Evolutionary conservation across 1,139 yeast genomes (phyloP).

Genomic region (Lodderomyces elongisporus): DNA sequence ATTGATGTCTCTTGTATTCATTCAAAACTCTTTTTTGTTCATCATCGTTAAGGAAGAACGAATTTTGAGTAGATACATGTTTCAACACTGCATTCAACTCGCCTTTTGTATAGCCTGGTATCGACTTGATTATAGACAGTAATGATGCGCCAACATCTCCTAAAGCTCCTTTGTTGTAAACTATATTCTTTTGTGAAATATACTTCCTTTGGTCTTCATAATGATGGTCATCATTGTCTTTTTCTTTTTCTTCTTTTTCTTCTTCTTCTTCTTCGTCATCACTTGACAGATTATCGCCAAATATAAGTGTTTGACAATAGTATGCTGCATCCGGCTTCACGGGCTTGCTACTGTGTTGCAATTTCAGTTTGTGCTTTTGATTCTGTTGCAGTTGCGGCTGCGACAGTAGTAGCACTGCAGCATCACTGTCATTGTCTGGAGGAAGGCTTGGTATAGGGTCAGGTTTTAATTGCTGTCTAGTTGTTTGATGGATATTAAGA

Average conservation of each 20-base stretch:
- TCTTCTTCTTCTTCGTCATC: slow-evolving; percentile 18
- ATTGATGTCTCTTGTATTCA: slow-evolving; percentile 31
- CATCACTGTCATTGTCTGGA: no score
- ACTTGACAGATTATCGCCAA: slow-evolving; percentile 27
- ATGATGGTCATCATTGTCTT: neutral
- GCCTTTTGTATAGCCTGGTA: slow-evolving; percentile 40
- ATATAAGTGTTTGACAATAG: slow-evolving; percentile 19
- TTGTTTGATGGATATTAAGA: slow-evolving; percentile 28
- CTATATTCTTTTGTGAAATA: no score
- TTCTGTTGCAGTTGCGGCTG: slow-evolving; percentile 1
- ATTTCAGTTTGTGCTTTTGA: neutral
- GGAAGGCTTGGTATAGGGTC: slow-evolving; percentile 3
- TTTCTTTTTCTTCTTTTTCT: slow-evolving; percentile 4
- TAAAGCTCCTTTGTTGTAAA: no score
- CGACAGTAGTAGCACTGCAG: neutral
- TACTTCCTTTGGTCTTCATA: neutral
- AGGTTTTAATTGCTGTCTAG: slow-evolving; percentile 11
- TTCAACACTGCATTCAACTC: slow-evolving; percentile 25
- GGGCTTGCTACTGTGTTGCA: slow-evolving; percentile 1
- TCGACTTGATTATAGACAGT: slow-evolving; percentile 14
- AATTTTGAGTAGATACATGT: slow-evolving; percentile 5
- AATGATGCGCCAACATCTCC: no score
- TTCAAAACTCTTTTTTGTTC: slow-evolving; percentile 29
- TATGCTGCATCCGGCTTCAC: slow-evolving; percentile 3
- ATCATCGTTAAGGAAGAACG: slow-evolving; percentile 13